These are phyloP conservation scores for Otatea glauca DNA, from an alignment of 176 grass and related monocot species.

Conservation along the genomic window DNA sequence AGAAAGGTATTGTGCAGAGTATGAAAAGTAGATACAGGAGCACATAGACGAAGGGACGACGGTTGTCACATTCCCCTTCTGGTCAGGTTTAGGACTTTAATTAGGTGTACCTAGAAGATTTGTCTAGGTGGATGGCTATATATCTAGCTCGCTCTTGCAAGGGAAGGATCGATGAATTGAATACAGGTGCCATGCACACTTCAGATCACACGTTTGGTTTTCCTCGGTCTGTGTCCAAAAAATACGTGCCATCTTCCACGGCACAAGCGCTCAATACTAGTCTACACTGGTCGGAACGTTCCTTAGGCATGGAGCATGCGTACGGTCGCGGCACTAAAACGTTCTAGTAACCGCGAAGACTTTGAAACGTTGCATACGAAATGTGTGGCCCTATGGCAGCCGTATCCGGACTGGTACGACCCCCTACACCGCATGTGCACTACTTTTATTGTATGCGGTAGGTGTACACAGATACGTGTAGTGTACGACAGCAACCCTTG, in stretches of 20 bases:
- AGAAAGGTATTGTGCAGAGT: neutral
- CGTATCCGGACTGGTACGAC: constrained; percentile 5
- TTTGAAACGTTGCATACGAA: neutral
- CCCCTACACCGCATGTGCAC: neutral
- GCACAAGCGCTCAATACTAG: neutral
- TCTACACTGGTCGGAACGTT: neutral
- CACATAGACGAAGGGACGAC: neutral
- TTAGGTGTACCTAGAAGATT: constrained; percentile 24
- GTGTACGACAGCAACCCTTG: constrained; percentile 32
- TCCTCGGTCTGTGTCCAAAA: constrained; percentile 15
- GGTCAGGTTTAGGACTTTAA: neutral
- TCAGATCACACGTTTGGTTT: neutral
- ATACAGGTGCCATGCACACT: neutral
- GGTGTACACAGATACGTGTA: neutral
- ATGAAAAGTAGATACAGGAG: neutral
- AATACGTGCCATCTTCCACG: constrained; percentile 12
- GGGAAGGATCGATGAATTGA: neutral
- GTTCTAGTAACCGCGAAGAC: constrained; percentile 33
- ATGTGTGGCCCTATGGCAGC: neutral
- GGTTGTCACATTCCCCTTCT: too few relatives aligned
- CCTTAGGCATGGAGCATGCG: neutral
- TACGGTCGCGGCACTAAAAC: neutral
- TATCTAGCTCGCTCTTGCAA: neutral
- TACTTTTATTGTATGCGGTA: neutral
- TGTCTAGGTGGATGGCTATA: neutral